phyloP scores from a whole-genome alignment of 2,329 filamentous ascomycete genomes.

The Exophiala sideris region DNA sequence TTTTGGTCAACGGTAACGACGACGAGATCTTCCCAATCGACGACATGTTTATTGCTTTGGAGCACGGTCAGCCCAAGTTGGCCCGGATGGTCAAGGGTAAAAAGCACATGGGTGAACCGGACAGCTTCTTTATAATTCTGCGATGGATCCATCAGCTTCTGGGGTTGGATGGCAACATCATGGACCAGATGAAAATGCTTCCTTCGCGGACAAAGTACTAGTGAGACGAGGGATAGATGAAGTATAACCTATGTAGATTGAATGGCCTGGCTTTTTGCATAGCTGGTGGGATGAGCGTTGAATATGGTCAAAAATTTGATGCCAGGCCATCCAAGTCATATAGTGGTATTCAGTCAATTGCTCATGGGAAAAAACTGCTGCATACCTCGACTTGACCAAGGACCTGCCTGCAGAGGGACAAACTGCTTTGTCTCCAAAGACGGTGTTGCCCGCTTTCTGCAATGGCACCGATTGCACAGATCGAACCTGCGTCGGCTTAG shows the following conservation, averaged over 20 bases:
- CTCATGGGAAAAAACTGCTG: too few species aligned
- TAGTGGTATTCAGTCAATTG: too few species aligned
- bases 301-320: too few species aligned
- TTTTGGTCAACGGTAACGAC: slow-evolving; percentile 57
- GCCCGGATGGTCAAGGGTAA: slow-evolving; percentile 56
- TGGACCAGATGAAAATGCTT: slow-evolving; percentile 29
- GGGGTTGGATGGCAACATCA: slow-evolving; percentile 26
- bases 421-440: too few species aligned
- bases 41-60: slow-evolving; percentile 55
- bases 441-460: too few species aligned
- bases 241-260: neutral
- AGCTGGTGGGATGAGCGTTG: neutral
- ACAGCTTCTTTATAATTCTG: slow-evolving; percentile 38
- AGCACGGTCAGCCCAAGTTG: slow-evolving; percentile 54
- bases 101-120: slow-evolving; percentile 67
- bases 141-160: slow-evolving; percentile 36
- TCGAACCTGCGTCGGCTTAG: too few species aligned
- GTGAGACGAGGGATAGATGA: neutral
- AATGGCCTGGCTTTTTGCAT: neutral
- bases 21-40: slow-evolving; percentile 63
- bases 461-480: too few species aligned
- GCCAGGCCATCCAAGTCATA: too few species aligned
- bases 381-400: too few species aligned
- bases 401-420: too few species aligned
- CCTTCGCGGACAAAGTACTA: slow-evolving; percentile 28